phyloP scores from a whole-genome alignment of 2,329 filamentous ascomycete species.

The Stagonosporopsis chrysanthemi region DNA sequence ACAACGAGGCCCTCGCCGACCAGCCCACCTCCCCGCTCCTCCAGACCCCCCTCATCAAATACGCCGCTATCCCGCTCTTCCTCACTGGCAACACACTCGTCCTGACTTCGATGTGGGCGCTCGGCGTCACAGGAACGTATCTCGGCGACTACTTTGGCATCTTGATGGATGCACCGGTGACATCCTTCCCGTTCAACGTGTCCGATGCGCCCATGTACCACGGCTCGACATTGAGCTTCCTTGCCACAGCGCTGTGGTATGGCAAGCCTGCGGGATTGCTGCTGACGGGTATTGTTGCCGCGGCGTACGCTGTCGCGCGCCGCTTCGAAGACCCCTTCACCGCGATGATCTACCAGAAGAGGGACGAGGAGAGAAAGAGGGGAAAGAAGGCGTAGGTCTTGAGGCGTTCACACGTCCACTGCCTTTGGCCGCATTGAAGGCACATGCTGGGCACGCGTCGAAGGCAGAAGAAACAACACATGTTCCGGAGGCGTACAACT shows the following conservation, averaged over 20 bases:
- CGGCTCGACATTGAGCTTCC: slow-evolving; percentile 89
- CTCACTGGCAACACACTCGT: slow-evolving; percentile 82
- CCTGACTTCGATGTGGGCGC: slow-evolving; percentile 84
- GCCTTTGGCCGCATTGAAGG: not conserved
- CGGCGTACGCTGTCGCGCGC: slow-evolving; percentile 82
- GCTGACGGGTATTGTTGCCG: slow-evolving; percentile 75
- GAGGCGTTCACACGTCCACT: not conserved
- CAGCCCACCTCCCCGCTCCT: slow-evolving; percentile 80
- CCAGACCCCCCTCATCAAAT: slow-evolving; percentile 64
- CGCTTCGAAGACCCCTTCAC: slow-evolving; percentile 95
- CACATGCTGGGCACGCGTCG: not conserved
- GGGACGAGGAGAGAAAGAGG: slow-evolving; percentile 62
- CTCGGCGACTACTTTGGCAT: slow-evolving; percentile 99
- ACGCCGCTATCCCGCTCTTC: slow-evolving; percentile 75
- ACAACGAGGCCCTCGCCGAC: slow-evolving; percentile 80
- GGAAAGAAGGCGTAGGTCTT: slow-evolving; percentile 46
- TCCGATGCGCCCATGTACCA: slow-evolving; percentile 95
- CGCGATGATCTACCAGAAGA: slow-evolving; percentile 87
- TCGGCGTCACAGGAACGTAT: slow-evolving; percentile 95
- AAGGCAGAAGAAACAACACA: not conserved
- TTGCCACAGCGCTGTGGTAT: slow-evolving; percentile 83
- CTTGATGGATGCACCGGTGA: slow-evolving; percentile 93
- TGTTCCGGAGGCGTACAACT: not conserved
- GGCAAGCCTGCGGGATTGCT: slow-evolving; percentile 87
- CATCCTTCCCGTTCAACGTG: slow-evolving; percentile 94